Percentiles rank a stretch among this genome's conserved stretches.
phyloP scores from a whole-genome alignment of 345 rosid species.

The Hypericum androsaemum region DNA sequence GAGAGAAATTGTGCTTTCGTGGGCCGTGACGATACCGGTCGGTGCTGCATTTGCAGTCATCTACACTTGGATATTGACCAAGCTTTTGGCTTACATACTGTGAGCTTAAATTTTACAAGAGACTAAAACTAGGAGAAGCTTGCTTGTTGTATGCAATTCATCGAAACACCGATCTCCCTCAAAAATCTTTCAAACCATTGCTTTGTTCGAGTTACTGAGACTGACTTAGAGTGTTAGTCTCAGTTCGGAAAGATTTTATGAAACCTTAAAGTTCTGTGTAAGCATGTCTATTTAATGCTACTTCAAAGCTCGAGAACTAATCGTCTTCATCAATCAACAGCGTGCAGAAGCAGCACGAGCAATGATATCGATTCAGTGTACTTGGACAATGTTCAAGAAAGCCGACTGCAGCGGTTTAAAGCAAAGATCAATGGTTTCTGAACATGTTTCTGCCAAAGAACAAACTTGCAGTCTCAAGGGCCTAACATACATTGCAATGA shows the following conservation, averaged over 20 bases:
- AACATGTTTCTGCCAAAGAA: no score
- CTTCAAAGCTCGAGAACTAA: no score
- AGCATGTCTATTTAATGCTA: no score
- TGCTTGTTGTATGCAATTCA: conserved; percentile 19
- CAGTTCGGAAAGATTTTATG: neutral
- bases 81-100: conserved; percentile 49
- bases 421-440: no score
- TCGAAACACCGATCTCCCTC: conserved; percentile 13
- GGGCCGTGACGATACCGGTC: conserved; percentile 85
- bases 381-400: no score
- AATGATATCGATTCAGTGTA: no score
- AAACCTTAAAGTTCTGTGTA: neutral
- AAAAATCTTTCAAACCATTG: conserved; percentile 13
- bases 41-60: conserved; percentile 73
- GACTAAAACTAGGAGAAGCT: conserved; percentile 9
- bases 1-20: conserved; percentile 76
- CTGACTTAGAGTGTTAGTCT: conserved; percentile 22
- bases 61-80: conserved; percentile 86
- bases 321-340: no score
- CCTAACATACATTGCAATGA: no score
- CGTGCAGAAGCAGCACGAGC: no score
- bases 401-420: no score
- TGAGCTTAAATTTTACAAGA: conserved; percentile 27
- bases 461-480: no score
- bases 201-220: conserved; percentile 15